phyloP scores from a whole-genome alignment of 768 basidiomycete species.

The Lentinula sp. region DNA sequence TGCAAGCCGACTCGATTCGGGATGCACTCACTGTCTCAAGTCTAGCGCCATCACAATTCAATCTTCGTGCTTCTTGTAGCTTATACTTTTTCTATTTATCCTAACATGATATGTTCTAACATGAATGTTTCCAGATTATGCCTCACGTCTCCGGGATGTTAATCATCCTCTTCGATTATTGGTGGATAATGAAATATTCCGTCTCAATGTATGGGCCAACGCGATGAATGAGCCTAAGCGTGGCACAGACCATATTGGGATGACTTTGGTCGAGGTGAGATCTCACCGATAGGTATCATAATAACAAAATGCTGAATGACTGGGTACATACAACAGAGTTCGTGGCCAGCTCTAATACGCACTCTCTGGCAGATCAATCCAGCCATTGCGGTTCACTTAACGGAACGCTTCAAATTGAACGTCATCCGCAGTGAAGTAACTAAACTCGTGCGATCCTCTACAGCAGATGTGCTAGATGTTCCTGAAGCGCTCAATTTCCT shows the following conservation, averaged over 20 bases:
- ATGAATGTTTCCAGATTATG: conserved; percentile 39
- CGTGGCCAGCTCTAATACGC: conserved; percentile 65
- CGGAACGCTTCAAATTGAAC: conserved; percentile 80
- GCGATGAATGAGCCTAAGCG: conserved; percentile 71
- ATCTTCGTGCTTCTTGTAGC: conserved; percentile 37
- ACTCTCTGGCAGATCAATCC: conserved; percentile 82
- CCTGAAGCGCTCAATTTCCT: conserved; percentile 81
- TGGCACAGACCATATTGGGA: conserved; percentile 53
- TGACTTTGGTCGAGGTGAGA: conserved; percentile 28
- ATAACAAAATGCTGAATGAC: not conserved
- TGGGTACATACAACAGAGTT: conserved; percentile 27
- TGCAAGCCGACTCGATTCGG: conserved; percentile 69
- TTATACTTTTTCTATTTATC: not conserved
- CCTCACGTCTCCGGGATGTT: conserved; percentile 53
- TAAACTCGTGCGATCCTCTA: conserved; percentile 66
- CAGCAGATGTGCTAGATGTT: conserved; percentile 61
- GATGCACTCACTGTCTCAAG: conserved; percentile 56
- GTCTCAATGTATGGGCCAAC: conserved; percentile 87
- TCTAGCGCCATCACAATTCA: conserved; percentile 44
- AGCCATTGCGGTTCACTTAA: conserved; percentile 73
- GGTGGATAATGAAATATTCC: conserved; percentile 85
- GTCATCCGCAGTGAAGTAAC: conserved; percentile 66
- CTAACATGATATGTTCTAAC: not conserved
- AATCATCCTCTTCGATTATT: conserved; percentile 76
- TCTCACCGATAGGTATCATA: not conserved